Evolutionary conservation across 2,329 filamentous ascomycete genomes (phyloP).

Genomic region (Ramularia endophylla): DNA sequence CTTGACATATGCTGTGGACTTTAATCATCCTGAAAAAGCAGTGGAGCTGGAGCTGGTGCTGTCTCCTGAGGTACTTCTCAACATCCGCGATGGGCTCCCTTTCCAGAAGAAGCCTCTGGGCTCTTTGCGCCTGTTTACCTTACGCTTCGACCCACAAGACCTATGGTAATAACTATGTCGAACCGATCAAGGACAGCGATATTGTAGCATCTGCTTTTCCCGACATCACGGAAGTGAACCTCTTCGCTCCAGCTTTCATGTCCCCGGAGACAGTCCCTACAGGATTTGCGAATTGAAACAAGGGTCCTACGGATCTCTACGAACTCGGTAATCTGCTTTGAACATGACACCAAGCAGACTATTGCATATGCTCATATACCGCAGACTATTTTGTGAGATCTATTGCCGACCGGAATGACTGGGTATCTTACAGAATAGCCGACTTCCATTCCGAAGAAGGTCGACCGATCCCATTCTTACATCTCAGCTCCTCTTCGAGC

Average conservation of each 20-base stretch:
- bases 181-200: slow-evolving; percentile 7
- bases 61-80: too few species aligned
- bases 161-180: slow-evolving; percentile 2
- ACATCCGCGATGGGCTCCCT: too few species aligned
- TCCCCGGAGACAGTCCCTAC: slow-evolving; percentile 13
- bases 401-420: slow-evolving; percentile 15
- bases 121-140: too few species aligned
- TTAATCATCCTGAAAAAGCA: too few species aligned
- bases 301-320: slow-evolving; percentile 18
- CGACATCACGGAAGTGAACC: slow-evolving; percentile 15
- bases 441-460: slow-evolving; percentile 17
- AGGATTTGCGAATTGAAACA: slow-evolving; percentile 17
- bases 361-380: not conserved
- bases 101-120: too few species aligned
- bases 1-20: too few species aligned
- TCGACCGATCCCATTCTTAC: slow-evolving; percentile 13
- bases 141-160: too few species aligned
- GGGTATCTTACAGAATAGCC: slow-evolving; percentile 13
- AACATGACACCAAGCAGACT: not conserved
- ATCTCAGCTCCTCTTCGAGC: too few species aligned
- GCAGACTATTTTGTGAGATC: slow-evolving; percentile 14
- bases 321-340: slow-evolving; percentile 9
- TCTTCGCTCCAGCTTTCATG: slow-evolving; percentile 19
- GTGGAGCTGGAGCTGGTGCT: too few species aligned
- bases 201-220: slow-evolving; percentile 12